Evolutionary conservation across 768 basidiomycete genomes (phyloP), one percentile per base, ranked within the genome.

Genomic region (Suillus sp.): DNA sequence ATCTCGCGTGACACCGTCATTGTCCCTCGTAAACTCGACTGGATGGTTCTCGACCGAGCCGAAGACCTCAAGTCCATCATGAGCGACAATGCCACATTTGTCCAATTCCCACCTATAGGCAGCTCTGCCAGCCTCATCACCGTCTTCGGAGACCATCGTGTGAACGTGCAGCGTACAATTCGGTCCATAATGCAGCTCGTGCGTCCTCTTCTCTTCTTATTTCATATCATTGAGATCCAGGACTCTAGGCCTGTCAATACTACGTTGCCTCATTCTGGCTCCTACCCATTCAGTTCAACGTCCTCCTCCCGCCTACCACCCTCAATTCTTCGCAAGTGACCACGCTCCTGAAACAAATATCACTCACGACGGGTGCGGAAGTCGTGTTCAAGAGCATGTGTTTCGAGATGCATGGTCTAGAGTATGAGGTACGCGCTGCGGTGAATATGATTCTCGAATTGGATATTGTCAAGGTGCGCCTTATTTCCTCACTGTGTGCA

Each of bases 231-330:
- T 68, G 69, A 45, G 77, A 51, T 66, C 1, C 22, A 9, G 14
- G n/a, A 48, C 18, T 27, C 11, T 62, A 98, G 96, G 90, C 95
- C 59, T 95, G 95, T 72, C 91, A 95, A 79, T 94, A 92, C 77
- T 97, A 97, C 72, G 89, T 96, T 40, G 96, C 93, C n/a, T 95
- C 94, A 10, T 93, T 96, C 78, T 99, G 95, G 95, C 86, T 98
- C 32, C 82, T 99, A 38, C 96, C 96, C 30, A 84, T 94, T 45
- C 92, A 96, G 60, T 96, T 94, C 80, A 97, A 97, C 73, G 92
- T 93, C 8, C 83, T 97, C 58, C 80, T 95, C 64, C 93, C 94
- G 1, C 91, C 92, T 13, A 80, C 91, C 11, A 88, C 87, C 16
- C 83, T 96, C 70, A 95, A 92, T 69, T 83, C 89, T 14, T 82